Conservation (phyloP, 2,329 filamentous ascomycete species). For the Aspergillus tanneri region DNA sequence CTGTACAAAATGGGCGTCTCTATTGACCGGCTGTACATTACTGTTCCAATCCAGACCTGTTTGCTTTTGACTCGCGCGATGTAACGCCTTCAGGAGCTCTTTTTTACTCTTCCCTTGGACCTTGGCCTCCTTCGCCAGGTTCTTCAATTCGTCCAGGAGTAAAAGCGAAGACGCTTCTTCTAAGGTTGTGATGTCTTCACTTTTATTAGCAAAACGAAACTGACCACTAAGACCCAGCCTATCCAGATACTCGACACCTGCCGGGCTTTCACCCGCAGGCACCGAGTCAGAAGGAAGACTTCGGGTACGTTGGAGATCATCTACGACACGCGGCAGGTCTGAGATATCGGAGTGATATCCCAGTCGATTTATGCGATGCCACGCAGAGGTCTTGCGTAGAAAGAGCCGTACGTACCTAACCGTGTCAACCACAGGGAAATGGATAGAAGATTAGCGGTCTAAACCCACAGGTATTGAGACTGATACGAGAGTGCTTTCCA, state of each 20-base stretch:
- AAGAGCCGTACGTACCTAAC: conserved; percentile 85
- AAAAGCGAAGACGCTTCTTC: conserved; percentile 82
- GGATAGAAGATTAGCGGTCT: conserved; percentile 6
- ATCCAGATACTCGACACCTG: conserved; percentile 50
- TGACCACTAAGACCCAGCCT: conserved; percentile 51
- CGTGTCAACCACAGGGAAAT: conserved; percentile 7
- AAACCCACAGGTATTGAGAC: conserved; percentile 78
- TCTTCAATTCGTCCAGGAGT: conserved; percentile 83
- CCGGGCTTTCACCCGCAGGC: conserved; percentile 39
- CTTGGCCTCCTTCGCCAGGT: conserved; percentile 79
- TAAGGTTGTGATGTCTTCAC: conserved; percentile 71
- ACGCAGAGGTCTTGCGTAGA: conserved; percentile 82
- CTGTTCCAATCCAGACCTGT: conserved; percentile 68
- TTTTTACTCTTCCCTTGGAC: conserved; percentile 84
- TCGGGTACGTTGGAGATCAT: conserved; percentile 60
- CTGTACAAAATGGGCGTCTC: conserved; percentile 70
- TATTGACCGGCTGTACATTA: conserved; percentile 54
- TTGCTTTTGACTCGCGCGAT: conserved; percentile 72
- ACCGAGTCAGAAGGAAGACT: conserved; percentile 53
- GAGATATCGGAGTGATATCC: conserved; percentile 81
- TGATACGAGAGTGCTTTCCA: conserved; percentile 79
- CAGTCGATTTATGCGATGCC: conserved; percentile 79
- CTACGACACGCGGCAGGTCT: conserved; percentile 66
- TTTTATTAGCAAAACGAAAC: conserved; percentile 80
- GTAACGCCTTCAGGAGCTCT: conserved; percentile 72